These are phyloP conservation scores for Epithemia pelagica DNA, from an alignment of 108 stramenopile genomes.

Conservation along the genomic window DNA sequence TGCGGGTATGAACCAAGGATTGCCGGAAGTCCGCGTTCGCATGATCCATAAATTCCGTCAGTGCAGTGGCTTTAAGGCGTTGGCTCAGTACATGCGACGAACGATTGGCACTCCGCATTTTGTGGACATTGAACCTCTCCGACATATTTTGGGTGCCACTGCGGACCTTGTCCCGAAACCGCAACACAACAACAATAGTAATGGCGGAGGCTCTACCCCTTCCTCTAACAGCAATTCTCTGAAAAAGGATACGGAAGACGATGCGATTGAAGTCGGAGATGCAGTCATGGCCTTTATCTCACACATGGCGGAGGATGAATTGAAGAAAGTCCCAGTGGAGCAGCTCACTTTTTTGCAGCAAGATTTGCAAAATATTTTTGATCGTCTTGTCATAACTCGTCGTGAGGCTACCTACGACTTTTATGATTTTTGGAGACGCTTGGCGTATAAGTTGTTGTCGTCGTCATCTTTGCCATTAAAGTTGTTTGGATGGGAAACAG, in stretches of 20 bases:
- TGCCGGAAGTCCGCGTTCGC: slow-evolving; percentile 54
- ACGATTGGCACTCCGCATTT: slow-evolving; percentile 31
- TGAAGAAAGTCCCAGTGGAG: slow-evolving; percentile 57
- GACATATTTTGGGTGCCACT: slow-evolving; percentile 23
- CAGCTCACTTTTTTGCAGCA: slow-evolving; percentile 35
- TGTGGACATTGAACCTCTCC: slow-evolving; percentile 31
- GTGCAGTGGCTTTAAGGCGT: slow-evolving; percentile 35
- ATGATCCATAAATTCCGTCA: slow-evolving; percentile 56
- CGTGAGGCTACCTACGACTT: slow-evolving; percentile 45
- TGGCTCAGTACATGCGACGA: slow-evolving; percentile 42
- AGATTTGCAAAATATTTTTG: slow-evolving; percentile 46
- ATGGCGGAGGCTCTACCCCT: slow-evolving; percentile 8
- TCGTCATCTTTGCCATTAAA: slow-evolving; percentile 69
- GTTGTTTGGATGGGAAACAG: slow-evolving; percentile 81
- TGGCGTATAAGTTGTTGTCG: slow-evolving; percentile 61
- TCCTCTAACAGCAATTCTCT: background rate
- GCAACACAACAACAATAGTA: slow-evolving; percentile 11
- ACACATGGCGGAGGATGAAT: slow-evolving; percentile 35
- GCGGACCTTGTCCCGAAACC: slow-evolving; percentile 10
- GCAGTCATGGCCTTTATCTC: slow-evolving; percentile 56
- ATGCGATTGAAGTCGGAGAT: slow-evolving; percentile 37
- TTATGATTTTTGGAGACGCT: slow-evolving; percentile 55
- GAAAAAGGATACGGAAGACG: slow-evolving; percentile 30
- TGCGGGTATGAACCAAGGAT: slow-evolving; percentile 17
- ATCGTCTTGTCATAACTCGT: slow-evolving; percentile 23